Evolutionary conservation across 2,329 filamentous ascomycete species (phyloP).

Genomic region (Gyromitra esculenta): DNA sequence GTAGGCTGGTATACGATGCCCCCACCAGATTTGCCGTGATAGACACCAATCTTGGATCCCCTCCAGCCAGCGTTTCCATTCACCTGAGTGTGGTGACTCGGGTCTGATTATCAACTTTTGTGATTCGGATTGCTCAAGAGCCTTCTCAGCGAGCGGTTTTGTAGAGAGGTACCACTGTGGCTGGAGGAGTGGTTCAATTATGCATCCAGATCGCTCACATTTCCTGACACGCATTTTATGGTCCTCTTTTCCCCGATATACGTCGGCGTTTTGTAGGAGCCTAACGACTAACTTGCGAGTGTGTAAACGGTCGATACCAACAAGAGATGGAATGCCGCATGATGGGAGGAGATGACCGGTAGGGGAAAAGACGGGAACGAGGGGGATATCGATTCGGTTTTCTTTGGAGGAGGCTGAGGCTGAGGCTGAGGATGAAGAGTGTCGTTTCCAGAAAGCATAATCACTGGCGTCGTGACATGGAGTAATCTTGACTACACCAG

Average conservation of each 20-base stretch:
- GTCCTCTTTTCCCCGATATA: conserved; percentile 52
- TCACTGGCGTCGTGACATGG: conserved; percentile 55
- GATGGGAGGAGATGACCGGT: conserved; percentile 48
- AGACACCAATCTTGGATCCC: conserved; percentile 57
- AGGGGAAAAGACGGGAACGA: conserved; percentile 50
- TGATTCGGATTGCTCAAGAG: conserved; percentile 33
- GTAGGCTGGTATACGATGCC: conserved; percentile 57
- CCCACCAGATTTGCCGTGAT: conserved; percentile 57
- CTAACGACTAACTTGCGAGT: conserved; percentile 52
- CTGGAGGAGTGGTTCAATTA: conserved; percentile 56
- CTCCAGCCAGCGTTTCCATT: conserved; percentile 53
- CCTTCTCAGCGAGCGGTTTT: conserved; percentile 54
- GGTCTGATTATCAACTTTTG: conserved; percentile 52
- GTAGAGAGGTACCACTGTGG: conserved; percentile 57
- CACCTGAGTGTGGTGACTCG: conserved; percentile 33
- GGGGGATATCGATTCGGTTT: conserved; percentile 48
- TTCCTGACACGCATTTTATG: conserved; percentile 53
- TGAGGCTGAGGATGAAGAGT: conserved; percentile 44
- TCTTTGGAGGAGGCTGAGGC: not conserved
- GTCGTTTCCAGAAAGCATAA: conserved; percentile 55
- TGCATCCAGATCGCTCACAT: conserved; percentile 54
- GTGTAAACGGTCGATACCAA: conserved; percentile 54
- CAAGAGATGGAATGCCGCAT: conserved; percentile 42
- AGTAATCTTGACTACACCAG: conserved; percentile 56
- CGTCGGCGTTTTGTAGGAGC: conserved; percentile 49